Evolutionary conservation across 2,329 filamentous ascomycete species (phyloP), one percentile per base, ranked within the genome.

Genomic region (Paecilomyces fulvus): DNA sequence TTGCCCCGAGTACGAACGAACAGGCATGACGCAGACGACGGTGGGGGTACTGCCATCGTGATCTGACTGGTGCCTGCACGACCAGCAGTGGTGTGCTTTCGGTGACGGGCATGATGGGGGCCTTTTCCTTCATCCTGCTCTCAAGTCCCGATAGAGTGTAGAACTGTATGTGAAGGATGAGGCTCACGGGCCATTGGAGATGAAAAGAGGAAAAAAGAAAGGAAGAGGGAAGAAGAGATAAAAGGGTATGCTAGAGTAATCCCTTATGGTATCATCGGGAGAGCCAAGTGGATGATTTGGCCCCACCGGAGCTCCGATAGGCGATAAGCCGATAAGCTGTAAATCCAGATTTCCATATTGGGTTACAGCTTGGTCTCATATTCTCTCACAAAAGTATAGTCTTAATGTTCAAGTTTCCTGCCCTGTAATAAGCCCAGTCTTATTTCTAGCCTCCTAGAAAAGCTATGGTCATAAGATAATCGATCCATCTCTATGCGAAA

Each of bases 31-130:
- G 75, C 28, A 79, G 61, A 11, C 65, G 64, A 56, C 71, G 67
- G 58, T 78, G 76, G 8, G 70, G 73, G 58, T 77, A 76, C 57
- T 74, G 71, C 56, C 37, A 43, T 17, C 68, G 70, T 52, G 66
- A 71, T 53, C 59, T 68, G 9, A 70, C 73, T 37, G 68, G 69
- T 57, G 77, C 70, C 54, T 65, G 63, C 50, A 78, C 74, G 37
- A 71, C 65, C 23, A 77, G 67, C 52, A 78, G 67, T 51, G 76
- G 76, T 5, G 75, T 76, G 14, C 65, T 68, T 63, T 76, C 73
- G 23, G 67, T 67, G 53, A 60, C 62, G 33, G 66, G 63, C 72
- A 74, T 74, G 53, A 55, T 58, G 57, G 53, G 52, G 23, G 21
- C 54, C 60, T 72, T 73, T 58, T 73, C 70, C 63, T 61, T 68